These are phyloP conservation scores for Pseudovirgaria hyperparasitica DNA, from an alignment of 2,329 filamentous ascomycete genomes.

Conservation along the genomic window DNA sequence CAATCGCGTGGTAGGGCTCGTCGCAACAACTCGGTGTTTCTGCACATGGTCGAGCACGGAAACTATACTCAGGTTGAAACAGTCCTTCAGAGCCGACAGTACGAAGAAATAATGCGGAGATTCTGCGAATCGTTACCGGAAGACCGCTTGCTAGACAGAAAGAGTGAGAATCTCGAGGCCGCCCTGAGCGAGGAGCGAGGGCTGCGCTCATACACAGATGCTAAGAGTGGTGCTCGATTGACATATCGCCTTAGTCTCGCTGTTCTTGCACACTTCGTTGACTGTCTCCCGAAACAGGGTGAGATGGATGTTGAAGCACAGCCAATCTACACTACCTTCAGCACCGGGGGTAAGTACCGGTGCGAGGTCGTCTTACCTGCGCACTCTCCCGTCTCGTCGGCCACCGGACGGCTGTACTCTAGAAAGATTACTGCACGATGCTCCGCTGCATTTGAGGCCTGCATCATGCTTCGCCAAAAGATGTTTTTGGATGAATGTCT, in stretches of 20 bases:
- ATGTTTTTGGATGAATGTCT: conserved; percentile 62
- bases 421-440: conserved; percentile 74
- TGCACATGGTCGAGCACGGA: conserved; percentile 66
- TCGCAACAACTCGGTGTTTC: conserved; percentile 62
- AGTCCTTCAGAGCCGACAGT: conserved; percentile 46
- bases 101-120: conserved; percentile 49
- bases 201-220: conserved; percentile 46
- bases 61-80: conserved; percentile 49
- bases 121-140: conserved; percentile 67
- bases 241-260: conserved; percentile 63
- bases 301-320: conserved; percentile 34
- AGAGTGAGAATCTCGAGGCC: conserved; percentile 43
- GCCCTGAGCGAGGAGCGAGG: conserved; percentile 40
- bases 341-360: conserved; percentile 46
- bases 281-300: conserved; percentile 46
- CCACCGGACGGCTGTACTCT: conserved; percentile 48
- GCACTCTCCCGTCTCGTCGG: conserved; percentile 55
- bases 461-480: conserved; percentile 52
- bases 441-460: conserved; percentile 78
- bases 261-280: conserved; percentile 61
- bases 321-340: conserved; percentile 49
- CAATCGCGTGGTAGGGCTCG: conserved; percentile 84
- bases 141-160: conserved; percentile 55
- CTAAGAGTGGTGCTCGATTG: conserved; percentile 60
- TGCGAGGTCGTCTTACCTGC: conserved; percentile 73